Evolutionary conservation across 2,329 filamentous ascomycete genomes (phyloP), one percentile per base, ranked within the genome.

Genomic region (Neofusicoccum ribis): DNA sequence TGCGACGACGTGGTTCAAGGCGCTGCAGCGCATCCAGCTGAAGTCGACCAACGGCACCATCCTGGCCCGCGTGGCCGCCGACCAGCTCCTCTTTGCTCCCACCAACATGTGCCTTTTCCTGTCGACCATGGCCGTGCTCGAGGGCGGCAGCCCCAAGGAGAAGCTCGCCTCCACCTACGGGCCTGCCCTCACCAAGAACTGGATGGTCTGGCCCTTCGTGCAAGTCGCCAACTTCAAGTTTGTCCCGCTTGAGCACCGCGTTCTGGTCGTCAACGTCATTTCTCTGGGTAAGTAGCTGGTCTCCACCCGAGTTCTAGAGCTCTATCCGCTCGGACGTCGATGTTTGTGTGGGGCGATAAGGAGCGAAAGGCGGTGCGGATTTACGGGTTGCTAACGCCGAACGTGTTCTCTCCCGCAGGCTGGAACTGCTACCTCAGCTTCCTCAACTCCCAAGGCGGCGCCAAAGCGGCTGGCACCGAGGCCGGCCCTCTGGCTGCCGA

Each of bases 161-260:
- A 93, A 94, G 80, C 83, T 95, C 64, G 79, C 86, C 66, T 87
- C 85, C 72, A 90, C 86, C 67, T 97, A 93, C 80, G 78, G 80
- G 69, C 83, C 86, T 12, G 91, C 91, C 37, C 85, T 97, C 73
- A 85, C 85, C 76, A 89, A 91, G 76, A 97, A 97, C 81, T 92
- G 92, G 84, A 86, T 92, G 81, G 79, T 97, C 64, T 97, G 93
- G 93, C 93, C 93, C 3, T 82, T 82, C 70, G 92, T 96, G 64
- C 93, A 97, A 81, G 82, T 89, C 63, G 84, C 89, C 73, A 97
- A 97, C 83, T 97, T 97, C 81, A 90, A 90, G 73, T 85, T 95
- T 69, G 86, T 97, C 68, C 93, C 93, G 56, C 82, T 96, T 68
- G 87, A 96, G 74, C 88, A 94, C 79, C 86, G 93, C 66, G 87